Evolutionary conservation across 108 stramenopile species (phyloP), one percentile per base, ranked within the genome.

Genomic region (Epithemia pelagica): DNA sequence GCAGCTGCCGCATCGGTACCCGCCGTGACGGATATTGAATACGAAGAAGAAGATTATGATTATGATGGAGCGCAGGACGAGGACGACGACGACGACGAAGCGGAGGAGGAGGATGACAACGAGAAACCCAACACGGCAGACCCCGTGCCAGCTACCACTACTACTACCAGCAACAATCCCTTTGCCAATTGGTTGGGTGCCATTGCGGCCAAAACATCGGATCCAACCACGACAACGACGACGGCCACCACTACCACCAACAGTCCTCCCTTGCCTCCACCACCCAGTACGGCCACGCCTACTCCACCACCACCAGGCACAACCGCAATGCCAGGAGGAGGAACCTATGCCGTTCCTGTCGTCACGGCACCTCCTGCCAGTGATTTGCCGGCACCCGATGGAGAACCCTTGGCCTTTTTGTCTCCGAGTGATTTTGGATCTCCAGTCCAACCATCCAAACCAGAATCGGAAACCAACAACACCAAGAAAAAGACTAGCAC

Each of bases 171-270:
- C 56, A 24, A 30, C 8, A 79, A 74, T 64, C 77, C 92, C 24
- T 90, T 89, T 74, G 80, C 87, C 27, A 94, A 90, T 61, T 94
- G 92, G 92, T 70, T 94, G 26, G 88, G 89, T 51, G 70, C 78
- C 58, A 75, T 81, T 68, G 80, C 80, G 21, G 54, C 54, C 0
- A 59, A 33, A 32, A 15, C 37, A 15, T 5, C 37, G 37, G 37
- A 46, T 46, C n/a, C n/a, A n/a, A n/a, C n/a, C n/a, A 1, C 26
- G 30, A 60, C 24, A 60, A 60, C 26, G 30, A 28, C 59, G 30
- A 2, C 28, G n/a, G n/a, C n/a, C n/a, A n/a, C n/a, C n/a, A 64
- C 19, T 29, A 64, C 27, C 2, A 27, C 31, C 10, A 28, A 54
- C 1, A 7, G 30, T 28, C 54, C 76, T 27, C 62, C 66, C 2